phyloP scores from a whole-genome alignment of 2,329 filamentous ascomycete genomes.

The Aureobasidium sp. region DNA sequence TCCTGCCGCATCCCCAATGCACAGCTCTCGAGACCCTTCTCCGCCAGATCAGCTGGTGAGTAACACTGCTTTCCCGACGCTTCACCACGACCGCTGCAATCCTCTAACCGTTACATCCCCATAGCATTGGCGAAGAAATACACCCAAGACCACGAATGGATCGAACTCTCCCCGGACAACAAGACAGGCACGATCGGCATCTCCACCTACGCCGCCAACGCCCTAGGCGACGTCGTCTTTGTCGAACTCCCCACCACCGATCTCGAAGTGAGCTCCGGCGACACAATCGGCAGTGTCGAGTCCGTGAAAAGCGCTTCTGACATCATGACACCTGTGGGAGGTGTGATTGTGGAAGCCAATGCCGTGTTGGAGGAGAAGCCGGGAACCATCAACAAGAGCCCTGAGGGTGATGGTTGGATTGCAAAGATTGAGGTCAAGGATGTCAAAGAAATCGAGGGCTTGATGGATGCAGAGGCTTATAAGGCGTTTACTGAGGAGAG shows the following conservation, averaged over 20 bases:
- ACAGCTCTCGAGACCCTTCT: slow-evolving; percentile 10
- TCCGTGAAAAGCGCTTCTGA: slow-evolving; percentile 98
- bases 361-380: slow-evolving; percentile 73
- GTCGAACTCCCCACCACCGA: slow-evolving; percentile 80
- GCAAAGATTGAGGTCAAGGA: slow-evolving; percentile 75
- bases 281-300: slow-evolving; percentile 89
- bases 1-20: slow-evolving; percentile 9
- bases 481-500: slow-evolving; percentile 60
- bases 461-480: slow-evolving; percentile 77
- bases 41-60: slow-evolving; percentile 13
- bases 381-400: slow-evolving; percentile 77
- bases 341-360: slow-evolving; percentile 72
- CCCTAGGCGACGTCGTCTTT: slow-evolving; percentile 93
- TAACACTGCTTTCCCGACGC: not conserved
- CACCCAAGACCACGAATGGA: slow-evolving; percentile 97
- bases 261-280: slow-evolving; percentile 64
- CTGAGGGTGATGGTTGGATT: slow-evolving; percentile 90
- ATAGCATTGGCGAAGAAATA: slow-evolving; percentile 69
- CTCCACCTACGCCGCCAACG: slow-evolving; percentile 82
- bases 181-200: slow-evolving; percentile 65
- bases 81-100: too few species aligned
- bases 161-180: slow-evolving; percentile 70
- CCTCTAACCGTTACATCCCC: not conserved
- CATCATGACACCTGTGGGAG: slow-evolving; percentile 81
- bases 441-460: slow-evolving; percentile 59